Evolutionary conservation across 2,329 filamentous ascomycete genomes (phyloP).

Genomic region (Verticillium longisporum): DNA sequence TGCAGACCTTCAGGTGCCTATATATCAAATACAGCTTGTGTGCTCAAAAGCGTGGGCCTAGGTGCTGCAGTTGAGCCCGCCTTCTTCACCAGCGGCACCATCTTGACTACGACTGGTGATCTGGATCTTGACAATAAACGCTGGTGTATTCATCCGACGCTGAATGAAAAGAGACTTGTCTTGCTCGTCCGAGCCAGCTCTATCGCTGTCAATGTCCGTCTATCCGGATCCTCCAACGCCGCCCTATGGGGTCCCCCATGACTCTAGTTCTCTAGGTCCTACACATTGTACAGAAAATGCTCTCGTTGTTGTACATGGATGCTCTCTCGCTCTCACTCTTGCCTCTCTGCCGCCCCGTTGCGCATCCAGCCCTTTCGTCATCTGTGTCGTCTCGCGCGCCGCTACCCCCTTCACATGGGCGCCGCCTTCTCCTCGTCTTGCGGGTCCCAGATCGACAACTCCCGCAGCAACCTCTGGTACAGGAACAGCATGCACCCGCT

Average conservation of each 20-base stretch:
- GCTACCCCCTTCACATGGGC: background rate
- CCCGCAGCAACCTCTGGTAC: conserved; percentile 80
- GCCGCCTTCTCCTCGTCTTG: background rate
- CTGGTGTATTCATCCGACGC: background rate
- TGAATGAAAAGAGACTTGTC: conserved; percentile 10
- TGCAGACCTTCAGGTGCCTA: too few species aligned
- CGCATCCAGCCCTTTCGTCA: background rate
- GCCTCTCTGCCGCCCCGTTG: too few species aligned
- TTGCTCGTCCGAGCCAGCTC: conserved; percentile 7
- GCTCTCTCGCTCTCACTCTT: background rate
- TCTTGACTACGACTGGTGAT: too few species aligned
- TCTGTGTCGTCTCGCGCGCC: too few species aligned
- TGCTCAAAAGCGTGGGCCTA: too few species aligned
- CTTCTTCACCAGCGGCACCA: too few species aligned
- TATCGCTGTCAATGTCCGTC: conserved; percentile 7
- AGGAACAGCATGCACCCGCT: conserved; percentile 94
- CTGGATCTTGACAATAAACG: background rate
- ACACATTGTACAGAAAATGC: background rate
- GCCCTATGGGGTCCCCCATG: conserved; percentile 1
- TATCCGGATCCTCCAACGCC: conserved; percentile 3
- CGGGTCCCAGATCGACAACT: conserved; percentile 54
- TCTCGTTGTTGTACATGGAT: background rate
- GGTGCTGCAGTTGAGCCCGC: too few species aligned
- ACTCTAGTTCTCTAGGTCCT: conserved; percentile 3
- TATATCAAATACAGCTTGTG: too few species aligned